Evolutionary conservation across 169 alveolate genomes (phyloP).

Genomic region (Cryptosporidium meleagridis): DNA sequence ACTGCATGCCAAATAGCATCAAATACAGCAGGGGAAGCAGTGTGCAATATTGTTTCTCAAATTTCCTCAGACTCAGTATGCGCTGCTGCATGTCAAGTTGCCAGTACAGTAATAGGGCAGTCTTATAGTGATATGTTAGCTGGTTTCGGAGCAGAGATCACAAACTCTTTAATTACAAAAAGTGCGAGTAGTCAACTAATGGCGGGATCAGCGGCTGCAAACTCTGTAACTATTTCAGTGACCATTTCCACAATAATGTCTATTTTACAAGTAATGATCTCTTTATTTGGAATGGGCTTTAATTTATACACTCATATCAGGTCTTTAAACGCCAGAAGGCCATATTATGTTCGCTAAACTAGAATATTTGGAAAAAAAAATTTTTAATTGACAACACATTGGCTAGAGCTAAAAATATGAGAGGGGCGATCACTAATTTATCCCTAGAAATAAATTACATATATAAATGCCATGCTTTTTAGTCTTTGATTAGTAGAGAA

Average conservation of each 20-base stretch:
- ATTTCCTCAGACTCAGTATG: slow-evolving; percentile 38
- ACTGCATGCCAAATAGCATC: slow-evolving; percentile 66
- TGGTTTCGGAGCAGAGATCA: slow-evolving; percentile 31
- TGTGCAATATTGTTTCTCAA: slow-evolving; percentile 45
- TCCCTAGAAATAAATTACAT: no score
- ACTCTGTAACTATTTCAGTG: slow-evolving; percentile 44
- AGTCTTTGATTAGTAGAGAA: background rate
- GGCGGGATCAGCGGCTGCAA: slow-evolving; percentile 5
- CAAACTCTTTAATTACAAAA: background rate
- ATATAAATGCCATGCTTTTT: background rate
- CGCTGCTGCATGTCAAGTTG: slow-evolving; percentile 28
- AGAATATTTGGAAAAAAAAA: background rate
- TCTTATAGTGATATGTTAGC: background rate
- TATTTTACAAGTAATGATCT: slow-evolving; percentile 19
- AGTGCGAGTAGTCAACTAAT: background rate
- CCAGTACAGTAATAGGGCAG: slow-evolving; percentile 9
- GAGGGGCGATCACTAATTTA: background rate
- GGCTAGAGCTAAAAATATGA: background rate
- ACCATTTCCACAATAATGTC: slow-evolving; percentile 25
- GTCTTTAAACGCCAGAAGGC: slow-evolving; percentile 29
- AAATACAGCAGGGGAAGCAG: slow-evolving; percentile 28
- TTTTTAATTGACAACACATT: no score
- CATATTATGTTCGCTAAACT: slow-evolving; percentile 21
- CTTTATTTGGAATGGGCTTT: slow-evolving; percentile 61
- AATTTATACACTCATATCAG: slow-evolving; percentile 14